Evolutionary conservation across 148 eudicot genomes (phyloP), one percentile per base, ranked within the genome.

Genomic region (Heliosperma pusillum): DNA sequence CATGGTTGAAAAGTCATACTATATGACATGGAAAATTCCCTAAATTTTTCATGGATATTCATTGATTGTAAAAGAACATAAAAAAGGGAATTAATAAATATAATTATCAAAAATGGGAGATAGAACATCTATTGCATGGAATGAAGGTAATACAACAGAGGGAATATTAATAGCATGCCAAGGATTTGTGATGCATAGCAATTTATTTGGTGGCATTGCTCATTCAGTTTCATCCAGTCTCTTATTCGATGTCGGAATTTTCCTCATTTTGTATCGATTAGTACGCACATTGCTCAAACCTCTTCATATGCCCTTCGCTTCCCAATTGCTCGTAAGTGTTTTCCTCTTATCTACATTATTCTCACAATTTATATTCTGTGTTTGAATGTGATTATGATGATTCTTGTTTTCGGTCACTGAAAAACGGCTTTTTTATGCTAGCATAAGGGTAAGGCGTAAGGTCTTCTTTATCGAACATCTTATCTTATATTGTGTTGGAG

Each of bases 291-390:
- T 67, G 17, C 71, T 67, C 21, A 42, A 22, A 67, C 71, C 71
- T 67, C 53, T 67, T 25, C 25, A 5, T 13, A 42, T 67, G 71
- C 52, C 71, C 3, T 40, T 40, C 55, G 71, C 21, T 44, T 22
- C 71, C 53, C 71, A 67, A 42, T 20, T 67, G 21, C 52, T 67
- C 16, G 71, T 67, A 67, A 67, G 24, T 1, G 20, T 66, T 67
- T 19, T 17, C 9, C 7, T 12, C 30, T 50, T 12, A 50, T 50
- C 19, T 33, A 2, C 40, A 33, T 33, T 33, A 33, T 33, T 33
- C 3, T 5, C 4, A 33, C 40, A 33, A 33, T 33, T 33, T 7
- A 5, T 33, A 0, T 33, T 36, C 0, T 36, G 7, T 36, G 42
- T 36, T 33, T 33, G 40, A 33, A 33, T 33, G 40, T 33, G 40